Evolutionary conservation across 2,329 filamentous ascomycete species (phyloP).

Genomic region (Capronia americana): DNA sequence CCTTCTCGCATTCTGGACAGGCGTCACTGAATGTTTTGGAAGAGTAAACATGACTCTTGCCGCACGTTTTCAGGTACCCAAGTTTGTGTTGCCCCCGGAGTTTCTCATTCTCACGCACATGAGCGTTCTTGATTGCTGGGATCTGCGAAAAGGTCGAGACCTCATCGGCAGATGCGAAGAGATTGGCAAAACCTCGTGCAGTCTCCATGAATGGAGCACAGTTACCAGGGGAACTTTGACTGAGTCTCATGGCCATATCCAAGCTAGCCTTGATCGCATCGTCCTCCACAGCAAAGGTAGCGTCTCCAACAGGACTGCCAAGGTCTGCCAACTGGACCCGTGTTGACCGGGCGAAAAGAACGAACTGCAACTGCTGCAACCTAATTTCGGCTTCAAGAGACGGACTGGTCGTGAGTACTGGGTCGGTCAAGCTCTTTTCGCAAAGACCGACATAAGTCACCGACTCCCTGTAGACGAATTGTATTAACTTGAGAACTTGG

Average conservation of each 20-base stretch:
- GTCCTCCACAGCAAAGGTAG: not conserved
- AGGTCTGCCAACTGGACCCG: not conserved
- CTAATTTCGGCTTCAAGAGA: slow-evolving; percentile 41
- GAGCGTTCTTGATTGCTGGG: slow-evolving; percentile 22
- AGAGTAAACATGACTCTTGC: slow-evolving; percentile 32
- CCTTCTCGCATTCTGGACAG: slow-evolving; percentile 37
- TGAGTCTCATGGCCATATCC: not conserved
- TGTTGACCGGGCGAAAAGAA: slow-evolving; percentile 28
- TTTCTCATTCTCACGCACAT: slow-evolving; percentile 25
- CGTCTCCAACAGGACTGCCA: not conserved
- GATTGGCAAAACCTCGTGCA: slow-evolving; percentile 4
- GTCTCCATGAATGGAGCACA: slow-evolving; percentile 7
- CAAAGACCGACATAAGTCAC: slow-evolving; percentile 27
- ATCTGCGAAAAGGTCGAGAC: not conserved
- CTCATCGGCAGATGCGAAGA: not conserved
- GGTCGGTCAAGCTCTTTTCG: slow-evolving; percentile 28
- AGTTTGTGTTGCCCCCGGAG: slow-evolving; percentile 29
- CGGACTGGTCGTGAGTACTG: slow-evolving; percentile 26
- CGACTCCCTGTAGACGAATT: slow-evolving; percentile 33
- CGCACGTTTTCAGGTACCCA: slow-evolving; percentile 27
- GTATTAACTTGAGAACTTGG: slow-evolving; percentile 34
- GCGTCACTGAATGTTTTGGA: slow-evolving; percentile 29
- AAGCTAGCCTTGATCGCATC: slow-evolving; percentile 9
- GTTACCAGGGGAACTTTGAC: not conserved
- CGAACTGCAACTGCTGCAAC: slow-evolving; percentile 38